Evolutionary conservation across 2,329 filamentous ascomycete species (phyloP), one percentile per base, ranked within the genome.

Genomic region (Fusarium miscanthi): DNA sequence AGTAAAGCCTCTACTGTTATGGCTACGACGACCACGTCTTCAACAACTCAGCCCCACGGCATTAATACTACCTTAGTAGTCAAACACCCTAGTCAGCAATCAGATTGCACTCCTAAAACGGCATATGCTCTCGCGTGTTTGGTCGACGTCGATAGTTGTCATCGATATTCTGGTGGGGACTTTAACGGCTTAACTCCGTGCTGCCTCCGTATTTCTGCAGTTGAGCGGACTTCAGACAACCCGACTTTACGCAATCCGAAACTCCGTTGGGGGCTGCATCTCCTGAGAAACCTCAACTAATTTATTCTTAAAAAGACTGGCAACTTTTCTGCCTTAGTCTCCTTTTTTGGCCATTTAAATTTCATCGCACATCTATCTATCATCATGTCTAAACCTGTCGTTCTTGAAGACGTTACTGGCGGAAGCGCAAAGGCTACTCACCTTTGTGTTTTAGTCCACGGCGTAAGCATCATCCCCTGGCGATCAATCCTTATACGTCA

Each of bases 391-490:
- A 63, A 66, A 40, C 48, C 68, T 37, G 59, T 64, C 14, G 58
- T 31, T 21, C 53, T 73, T 12, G 60, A 69, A 54, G 74, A 77
- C 72, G 85, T 85, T 77, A 85, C 82, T 66, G 87, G 88, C 71
- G 87, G 87, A 72, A 86, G 82, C 77, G 59, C 79, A 48, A 82
- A 87, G 65, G 90, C 91, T 52, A 87, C 92, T 73, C 93, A 95
- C 80, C 88, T 95, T 69, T 92, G 91, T 77, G 92, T 95, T 45
- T 85, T 95, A 48, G 90, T 94, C 58, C 93, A 95, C 79, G 89
- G 93, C 83, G 91, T 93, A 88, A 81, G 88, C 81, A 65, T 59
- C 59, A 56, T 69, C 61, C 76, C 72, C 63, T 58, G 56, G 60
- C 31, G 61, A 64, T 72, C 68, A 25, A 53, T 38, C 43, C 41